Evolutionary conservation across 1,139 yeast species (phyloP), one percentile per base, ranked within the genome.

Genomic region (Geotrichum phurueaensis): DNA sequence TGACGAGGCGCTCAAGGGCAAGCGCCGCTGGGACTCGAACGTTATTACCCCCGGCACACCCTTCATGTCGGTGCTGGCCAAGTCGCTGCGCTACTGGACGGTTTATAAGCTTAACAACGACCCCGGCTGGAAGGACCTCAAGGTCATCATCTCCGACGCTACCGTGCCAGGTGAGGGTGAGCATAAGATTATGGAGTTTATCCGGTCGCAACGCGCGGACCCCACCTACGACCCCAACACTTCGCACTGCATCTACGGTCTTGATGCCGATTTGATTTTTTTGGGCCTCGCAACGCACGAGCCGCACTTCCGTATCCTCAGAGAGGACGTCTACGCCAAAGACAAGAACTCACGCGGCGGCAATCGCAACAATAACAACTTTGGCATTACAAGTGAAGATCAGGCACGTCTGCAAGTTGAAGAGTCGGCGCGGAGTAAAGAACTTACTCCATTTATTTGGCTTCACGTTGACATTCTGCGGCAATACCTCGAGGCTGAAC

Each of bases 111-210:
- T 94, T 57, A 84, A 96, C 51, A 85, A 86, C 54, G 99, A 95
- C 70, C 84, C 96, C 5, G 90, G 87, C 60, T 95, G 99, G 99
- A 88, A 90, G 66, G 83, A 86, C 64, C 79, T 90, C 65, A 84
- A 91, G 67, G 85, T 95, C 61, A 83, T 95, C 49, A 84, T 95
- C 65, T 88, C 96, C 61, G 99, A 96, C 59, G 97, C 96, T 66
- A 94, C 94, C 67, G 98, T 91, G n/a, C 99, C 99, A 2, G 99
- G 99, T 65, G 99, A 95, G 80, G 99, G 99, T 73, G 99, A 95
- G 77, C 99, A 94, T 77, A 94, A 94, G 73, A 90, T 94, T 68
- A 94, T 94, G 99, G 90, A 89, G 69, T 95, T 85, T 70, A 90
- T 95, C 65, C 83, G 99, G 74, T 80, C 86, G 54, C 87, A 87